Evolutionary conservation across 345 rosid genomes (phyloP).

Genomic region (Eucalyptus globulus): DNA sequence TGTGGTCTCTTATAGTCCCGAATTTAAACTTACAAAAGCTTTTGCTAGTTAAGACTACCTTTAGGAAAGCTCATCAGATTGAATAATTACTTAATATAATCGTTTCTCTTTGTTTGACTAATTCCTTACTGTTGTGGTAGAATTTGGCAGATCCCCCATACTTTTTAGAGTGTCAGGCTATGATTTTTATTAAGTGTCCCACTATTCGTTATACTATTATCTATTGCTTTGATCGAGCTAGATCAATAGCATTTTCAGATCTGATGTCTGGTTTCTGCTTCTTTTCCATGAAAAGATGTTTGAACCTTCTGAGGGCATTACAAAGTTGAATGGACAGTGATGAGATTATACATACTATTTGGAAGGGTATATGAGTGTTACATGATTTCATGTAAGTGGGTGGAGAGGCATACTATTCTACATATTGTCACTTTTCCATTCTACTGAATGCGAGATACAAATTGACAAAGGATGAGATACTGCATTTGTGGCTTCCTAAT

Average conservation of each 20-base stretch:
- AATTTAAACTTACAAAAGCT: not conserved
- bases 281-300: not conserved
- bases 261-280: not conserved
- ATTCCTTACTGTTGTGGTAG: not conserved
- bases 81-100: not conserved
- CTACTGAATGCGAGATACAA: not conserved
- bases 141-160: not conserved
- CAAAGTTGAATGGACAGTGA: not conserved
- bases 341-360: not conserved
- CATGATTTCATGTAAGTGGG: not conserved
- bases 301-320: not conserved
- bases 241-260: not conserved
- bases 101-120: not conserved
- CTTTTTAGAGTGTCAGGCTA: not conserved
- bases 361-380: not conserved
- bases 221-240: not conserved
- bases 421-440: not conserved
- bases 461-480: not conserved
- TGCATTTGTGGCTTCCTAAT: not conserved
- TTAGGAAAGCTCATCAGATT: not conserved
- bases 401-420: not conserved
- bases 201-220: not conserved
- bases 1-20: not conserved
- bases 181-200: not conserved
- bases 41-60: not conserved